Evolutionary conservation across 2,329 filamentous ascomycete genomes (phyloP).

Genomic region (Simplicillium sp.): DNA sequence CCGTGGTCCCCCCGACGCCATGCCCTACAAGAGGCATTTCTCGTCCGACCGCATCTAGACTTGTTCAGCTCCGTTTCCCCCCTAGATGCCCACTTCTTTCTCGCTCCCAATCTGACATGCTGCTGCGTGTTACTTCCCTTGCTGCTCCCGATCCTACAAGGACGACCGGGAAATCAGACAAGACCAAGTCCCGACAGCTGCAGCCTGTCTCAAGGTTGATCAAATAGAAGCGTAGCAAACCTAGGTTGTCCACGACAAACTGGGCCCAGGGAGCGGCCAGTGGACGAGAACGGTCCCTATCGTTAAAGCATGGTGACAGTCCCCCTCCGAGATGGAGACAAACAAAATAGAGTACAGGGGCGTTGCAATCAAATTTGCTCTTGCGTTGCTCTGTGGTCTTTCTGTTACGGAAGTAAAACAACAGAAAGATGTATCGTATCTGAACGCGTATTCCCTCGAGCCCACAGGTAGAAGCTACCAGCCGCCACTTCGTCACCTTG

Average conservation of each 20-base stretch:
- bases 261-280: no score
- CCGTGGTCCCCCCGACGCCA: not conserved
- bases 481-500: not conserved
- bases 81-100: slow-evolving; percentile 1
- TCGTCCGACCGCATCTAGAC: not conserved
- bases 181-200: no score
- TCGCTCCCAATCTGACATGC: slow-evolving; percentile 1
- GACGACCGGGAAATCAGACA: no score
- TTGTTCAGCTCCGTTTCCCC: slow-evolving; percentile 1
- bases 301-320: no score
- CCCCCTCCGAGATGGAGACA: no score
- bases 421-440: slow-evolving; percentile 56
- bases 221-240: no score
- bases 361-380: slow-evolving; percentile 26
- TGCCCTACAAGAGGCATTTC: not conserved
- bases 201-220: no score
- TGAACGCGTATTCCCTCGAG: slow-evolving; percentile 34
- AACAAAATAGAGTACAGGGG: no score
- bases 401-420: slow-evolving; percentile 33
- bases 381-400: slow-evolving; percentile 54
- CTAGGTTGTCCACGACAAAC: no score
- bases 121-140: no score
- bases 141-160: no score
- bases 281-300: no score
- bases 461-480: not conserved